Percentiles rank a stretch among this genome's conserved stretches.
Evolutionary conservation across 805 yeast species (phyloP).

Genomic region (Ogataea paradorogensis): DNA sequence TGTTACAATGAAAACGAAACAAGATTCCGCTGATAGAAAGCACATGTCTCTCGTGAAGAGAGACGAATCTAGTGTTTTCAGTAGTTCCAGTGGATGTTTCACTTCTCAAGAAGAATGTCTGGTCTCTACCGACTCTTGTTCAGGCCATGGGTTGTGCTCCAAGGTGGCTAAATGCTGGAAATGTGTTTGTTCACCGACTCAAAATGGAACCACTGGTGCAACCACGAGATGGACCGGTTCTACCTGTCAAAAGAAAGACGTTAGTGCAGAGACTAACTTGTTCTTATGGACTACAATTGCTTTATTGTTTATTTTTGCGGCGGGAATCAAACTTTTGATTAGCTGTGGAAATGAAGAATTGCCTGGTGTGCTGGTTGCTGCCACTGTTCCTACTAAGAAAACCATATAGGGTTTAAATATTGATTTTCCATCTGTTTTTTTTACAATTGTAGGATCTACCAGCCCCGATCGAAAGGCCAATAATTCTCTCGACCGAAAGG

Average conservation of each 20-base stretch:
- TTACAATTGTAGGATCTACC: conserved; percentile 57
- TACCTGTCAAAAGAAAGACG: conserved; percentile 66
- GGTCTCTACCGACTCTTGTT: conserved; percentile 46
- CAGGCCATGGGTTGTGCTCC: conserved; percentile 52
- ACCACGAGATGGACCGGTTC: conserved; percentile 55
- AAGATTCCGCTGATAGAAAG: conserved; percentile 2
- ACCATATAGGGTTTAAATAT: conserved; percentile 17
- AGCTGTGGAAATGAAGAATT: conserved; percentile 58
- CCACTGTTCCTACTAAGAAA: conserved; percentile 45
- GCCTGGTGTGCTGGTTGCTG: conserved; percentile 67
- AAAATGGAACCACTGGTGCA: conserved; percentile 38
- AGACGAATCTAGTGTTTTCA: conserved; percentile 19
- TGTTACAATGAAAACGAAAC: conserved; percentile 18
- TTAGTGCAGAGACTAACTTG: conserved; percentile 62
- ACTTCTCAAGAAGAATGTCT: conserved; percentile 46
- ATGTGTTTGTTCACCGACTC: conserved; percentile 48
- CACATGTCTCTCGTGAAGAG: conserved; percentile 21
- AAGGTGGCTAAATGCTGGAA: conserved; percentile 44
- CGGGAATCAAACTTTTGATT: conserved; percentile 52
- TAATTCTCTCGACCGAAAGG: conserved; percentile 43
- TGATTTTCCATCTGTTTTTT: neutral
- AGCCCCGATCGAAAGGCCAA: conserved; percentile 48
- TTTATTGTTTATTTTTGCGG: conserved; percentile 42
- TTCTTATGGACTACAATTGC: conserved; percentile 64
- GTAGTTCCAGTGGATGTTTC: conserved; percentile 32